Conservation (phyloP, 257 asterid genomes). For the Forsythia suspensa region DNA sequence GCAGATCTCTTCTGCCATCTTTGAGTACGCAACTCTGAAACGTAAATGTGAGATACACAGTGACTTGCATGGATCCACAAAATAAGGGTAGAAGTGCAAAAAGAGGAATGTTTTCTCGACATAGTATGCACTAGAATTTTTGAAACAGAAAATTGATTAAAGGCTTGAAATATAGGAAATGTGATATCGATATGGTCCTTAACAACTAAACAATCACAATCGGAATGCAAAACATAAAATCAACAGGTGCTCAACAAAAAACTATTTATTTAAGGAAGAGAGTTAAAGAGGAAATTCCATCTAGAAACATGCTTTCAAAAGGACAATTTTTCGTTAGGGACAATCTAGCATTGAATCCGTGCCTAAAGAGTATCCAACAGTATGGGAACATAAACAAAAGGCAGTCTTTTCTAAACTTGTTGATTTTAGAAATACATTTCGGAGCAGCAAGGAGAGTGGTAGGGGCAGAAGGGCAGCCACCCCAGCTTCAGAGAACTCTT, state of each 20-base stretch:
- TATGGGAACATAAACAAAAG: background rate
- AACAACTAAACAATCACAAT: background rate
- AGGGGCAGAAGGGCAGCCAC: background rate
- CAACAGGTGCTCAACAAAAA: background rate
- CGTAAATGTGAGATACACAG: slow-evolving; percentile 15
- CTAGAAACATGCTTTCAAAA: background rate
- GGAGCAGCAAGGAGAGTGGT: background rate
- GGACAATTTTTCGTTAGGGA: background rate
- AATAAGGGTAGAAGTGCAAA: background rate
- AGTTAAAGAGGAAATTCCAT: background rate
- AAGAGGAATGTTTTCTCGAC: background rate
- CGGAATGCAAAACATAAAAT: background rate
- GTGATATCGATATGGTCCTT: background rate
- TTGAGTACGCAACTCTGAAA: slow-evolving; percentile 79
- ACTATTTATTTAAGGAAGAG: background rate
- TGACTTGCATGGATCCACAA: background rate
- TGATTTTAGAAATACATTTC: background rate
- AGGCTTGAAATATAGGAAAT: background rate
- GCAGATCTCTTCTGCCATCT: slow-evolving; percentile 91
- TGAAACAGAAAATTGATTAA: background rate
- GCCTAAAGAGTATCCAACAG: background rate
- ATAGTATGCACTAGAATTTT: background rate
- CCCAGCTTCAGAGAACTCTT: background rate
- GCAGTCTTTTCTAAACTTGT: background rate
- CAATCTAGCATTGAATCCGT: background rate